A percentile compares a stretch with the other conserved stretches of the same genome.
Evolutionary conservation across 306 rosid genomes (phyloP).

Genomic region (Dryas drummondii): DNA sequence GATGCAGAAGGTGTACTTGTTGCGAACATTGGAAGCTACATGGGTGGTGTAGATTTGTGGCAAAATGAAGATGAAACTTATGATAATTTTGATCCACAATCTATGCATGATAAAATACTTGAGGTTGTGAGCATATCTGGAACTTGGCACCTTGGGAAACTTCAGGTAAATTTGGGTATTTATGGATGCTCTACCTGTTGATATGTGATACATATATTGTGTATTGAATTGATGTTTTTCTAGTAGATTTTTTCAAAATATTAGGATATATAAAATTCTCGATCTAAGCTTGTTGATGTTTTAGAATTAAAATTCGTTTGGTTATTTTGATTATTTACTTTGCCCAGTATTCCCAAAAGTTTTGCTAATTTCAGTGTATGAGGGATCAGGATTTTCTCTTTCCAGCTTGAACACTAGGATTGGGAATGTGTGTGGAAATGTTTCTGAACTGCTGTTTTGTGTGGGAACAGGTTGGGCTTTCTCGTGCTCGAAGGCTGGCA

Average conservation of each 20-base stretch:
- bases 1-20: constrained; percentile 99
- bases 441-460: constrained; percentile 21
- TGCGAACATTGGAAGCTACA: constrained; percentile 99
- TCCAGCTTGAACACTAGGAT: constrained; percentile 19
- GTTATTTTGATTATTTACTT: not conserved
- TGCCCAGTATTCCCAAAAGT: not conserved
- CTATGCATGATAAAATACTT: constrained; percentile 95
- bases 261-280: not conserved
- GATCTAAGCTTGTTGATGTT: not conserved
- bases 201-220: not conserved
- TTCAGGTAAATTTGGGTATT: constrained; percentile 62
- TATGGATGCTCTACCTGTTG: not conserved
- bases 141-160: constrained; percentile 98
- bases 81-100: constrained; percentile 94
- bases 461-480: constrained; percentile 82
- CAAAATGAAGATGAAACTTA: constrained; percentile 90
- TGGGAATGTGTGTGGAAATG: constrained; percentile 3
- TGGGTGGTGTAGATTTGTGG: constrained; percentile 99
- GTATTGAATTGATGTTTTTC: not conserved
- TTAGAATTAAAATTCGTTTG: not conserved
- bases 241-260: not conserved
- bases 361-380: not conserved
- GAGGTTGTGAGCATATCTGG: constrained; percentile 99
- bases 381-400: not conserved
- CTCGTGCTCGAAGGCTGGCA: constrained; percentile 96